Evolutionary conservation across 2,329 filamentous ascomycete species (phyloP).

Genomic region (Aspergillus awamori): DNA sequence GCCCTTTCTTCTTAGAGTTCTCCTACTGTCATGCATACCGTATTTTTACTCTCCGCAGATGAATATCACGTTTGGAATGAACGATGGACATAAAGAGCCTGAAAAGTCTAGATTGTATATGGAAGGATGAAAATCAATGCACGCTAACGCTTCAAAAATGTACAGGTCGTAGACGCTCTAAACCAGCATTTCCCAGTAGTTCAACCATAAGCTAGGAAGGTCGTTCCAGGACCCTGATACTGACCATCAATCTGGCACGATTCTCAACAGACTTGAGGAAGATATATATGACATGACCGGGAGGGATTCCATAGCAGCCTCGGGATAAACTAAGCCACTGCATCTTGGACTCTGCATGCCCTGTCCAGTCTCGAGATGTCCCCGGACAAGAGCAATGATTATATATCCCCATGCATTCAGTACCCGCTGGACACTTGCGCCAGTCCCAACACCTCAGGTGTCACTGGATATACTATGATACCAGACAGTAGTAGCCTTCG

Average conservation of each 20-base stretch:
- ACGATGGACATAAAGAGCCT: conserved; percentile 13
- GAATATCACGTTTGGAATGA: conserved; percentile 25
- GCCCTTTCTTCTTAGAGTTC: conserved; percentile 12
- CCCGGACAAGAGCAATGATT: too few species aligned
- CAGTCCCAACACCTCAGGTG: not conserved
- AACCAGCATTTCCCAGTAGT: not conserved
- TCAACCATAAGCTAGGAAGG: too few species aligned
- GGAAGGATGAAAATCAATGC: not conserved
- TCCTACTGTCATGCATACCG: conserved; percentile 19
- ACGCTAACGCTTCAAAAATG: not conserved
- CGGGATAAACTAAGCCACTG: too few species aligned
- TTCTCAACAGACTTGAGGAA: too few species aligned
- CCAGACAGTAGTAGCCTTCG: not conserved
- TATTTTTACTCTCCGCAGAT: conserved; percentile 25
- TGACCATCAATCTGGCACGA: too few species aligned
- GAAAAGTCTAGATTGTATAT: not conserved
- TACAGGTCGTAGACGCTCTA: not conserved
- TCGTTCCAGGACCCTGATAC: too few species aligned
- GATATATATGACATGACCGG: too few species aligned
- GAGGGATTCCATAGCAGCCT: too few species aligned
- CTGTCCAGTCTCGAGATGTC: too few species aligned
- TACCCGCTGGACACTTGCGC: not conserved
- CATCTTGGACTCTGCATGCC: too few species aligned
- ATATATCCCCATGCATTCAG: not conserved
- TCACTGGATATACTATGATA: not conserved